Conservation (phyloP, 306 rosid species). For the Herpetospermum pedunculosum region DNA sequence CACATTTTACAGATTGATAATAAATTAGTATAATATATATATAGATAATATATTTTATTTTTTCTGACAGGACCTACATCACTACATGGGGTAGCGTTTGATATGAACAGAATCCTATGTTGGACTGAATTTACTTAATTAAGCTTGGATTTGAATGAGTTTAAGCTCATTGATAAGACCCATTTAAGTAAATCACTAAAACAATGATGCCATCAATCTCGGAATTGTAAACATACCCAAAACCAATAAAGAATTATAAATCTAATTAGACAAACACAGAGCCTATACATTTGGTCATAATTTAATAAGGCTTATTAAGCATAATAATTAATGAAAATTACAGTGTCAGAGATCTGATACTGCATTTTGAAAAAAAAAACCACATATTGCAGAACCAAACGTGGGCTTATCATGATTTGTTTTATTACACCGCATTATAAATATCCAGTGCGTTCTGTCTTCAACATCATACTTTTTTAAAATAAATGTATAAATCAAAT, state of each 20-base stretch:
- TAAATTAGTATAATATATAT: too few species aligned
- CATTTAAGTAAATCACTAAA: background rate
- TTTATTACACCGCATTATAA: background rate
- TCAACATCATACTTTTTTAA: background rate
- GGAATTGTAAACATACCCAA: background rate
- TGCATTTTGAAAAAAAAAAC: background rate
- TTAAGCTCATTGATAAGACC: background rate
- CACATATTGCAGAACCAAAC: background rate
- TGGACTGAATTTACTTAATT: background rate
- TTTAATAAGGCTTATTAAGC: background rate
- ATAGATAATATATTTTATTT: background rate
- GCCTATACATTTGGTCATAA: background rate
- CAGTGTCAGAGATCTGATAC: constrained; percentile 3
- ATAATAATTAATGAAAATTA: background rate
- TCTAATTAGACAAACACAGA: background rate
- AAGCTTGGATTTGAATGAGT: background rate
- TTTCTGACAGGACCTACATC: constrained; percentile 10
- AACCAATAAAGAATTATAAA: background rate
- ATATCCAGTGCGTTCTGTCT: background rate
- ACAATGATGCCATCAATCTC: background rate
- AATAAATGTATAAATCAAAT: background rate
- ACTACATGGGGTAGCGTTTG: background rate
- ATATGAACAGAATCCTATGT: constrained; percentile 18
- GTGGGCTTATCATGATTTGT: constrained; percentile 6
- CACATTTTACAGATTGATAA: background rate